These are phyloP conservation scores for Globisporangium recalcitrans DNA, from an alignment of 352 stramenopile genomes.

Conservation along the genomic window DNA sequence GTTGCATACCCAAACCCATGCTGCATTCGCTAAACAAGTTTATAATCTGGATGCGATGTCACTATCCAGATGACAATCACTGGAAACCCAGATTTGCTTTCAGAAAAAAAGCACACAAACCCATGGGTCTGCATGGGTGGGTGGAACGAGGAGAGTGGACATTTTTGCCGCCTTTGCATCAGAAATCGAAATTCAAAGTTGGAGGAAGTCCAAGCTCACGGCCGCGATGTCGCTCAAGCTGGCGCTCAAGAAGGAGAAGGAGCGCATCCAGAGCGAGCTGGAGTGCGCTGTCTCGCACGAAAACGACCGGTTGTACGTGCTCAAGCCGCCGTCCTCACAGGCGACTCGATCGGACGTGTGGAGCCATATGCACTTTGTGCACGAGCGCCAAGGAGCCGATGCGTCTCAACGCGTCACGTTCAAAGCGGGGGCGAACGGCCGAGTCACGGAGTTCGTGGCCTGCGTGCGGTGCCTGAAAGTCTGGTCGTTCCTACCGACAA, in stretches of 20 bases:
- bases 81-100: too few species aligned
- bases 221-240: neutral
- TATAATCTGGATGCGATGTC: too few species aligned
- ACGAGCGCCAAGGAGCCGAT: neutral
- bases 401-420: neutral
- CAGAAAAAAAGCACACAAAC: too few species aligned
- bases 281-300: neutral
- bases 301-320: neutral
- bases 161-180: neutral
- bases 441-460: constrained; percentile 2
- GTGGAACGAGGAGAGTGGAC: neutral
- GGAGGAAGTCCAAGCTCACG: neutral
- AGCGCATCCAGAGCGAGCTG: constrained; percentile 5
- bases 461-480: constrained; percentile 4
- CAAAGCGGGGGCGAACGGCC: neutral
- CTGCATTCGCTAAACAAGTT: too few species aligned
- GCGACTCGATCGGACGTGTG: constrained; percentile 1
- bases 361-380: neutral
- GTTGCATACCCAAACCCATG: too few species aligned
- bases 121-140: neutral
- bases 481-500: neutral
- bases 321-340: neutral
- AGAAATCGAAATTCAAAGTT: neutral
- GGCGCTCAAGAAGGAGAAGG: constrained; percentile 2
- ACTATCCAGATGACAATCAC: too few species aligned